phyloP scores from a whole-genome alignment of 163 green algal genomes.

The Scenedesmus sp. region DNA sequence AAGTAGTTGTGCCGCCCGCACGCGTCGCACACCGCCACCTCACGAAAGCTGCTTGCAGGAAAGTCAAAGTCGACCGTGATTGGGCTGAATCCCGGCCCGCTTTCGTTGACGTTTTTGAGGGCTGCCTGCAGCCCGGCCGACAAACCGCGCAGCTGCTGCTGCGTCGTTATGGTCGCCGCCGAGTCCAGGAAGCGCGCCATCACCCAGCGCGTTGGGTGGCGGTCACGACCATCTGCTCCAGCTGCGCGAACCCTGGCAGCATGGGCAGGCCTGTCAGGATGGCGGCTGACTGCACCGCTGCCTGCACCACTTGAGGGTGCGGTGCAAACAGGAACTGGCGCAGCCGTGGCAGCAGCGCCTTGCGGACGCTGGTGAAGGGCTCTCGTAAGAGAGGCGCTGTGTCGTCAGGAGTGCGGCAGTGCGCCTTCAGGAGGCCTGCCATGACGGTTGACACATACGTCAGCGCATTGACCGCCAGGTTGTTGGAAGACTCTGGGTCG shows the following conservation, averaged over 20 bases:
- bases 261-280: not conserved
- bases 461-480: not conserved
- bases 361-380: not conserved
- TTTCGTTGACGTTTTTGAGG: not conserved
- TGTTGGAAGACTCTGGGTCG: not conserved
- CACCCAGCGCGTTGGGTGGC: conserved; percentile 1
- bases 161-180: not conserved
- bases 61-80: conserved; percentile 22
- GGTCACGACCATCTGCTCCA: conserved; percentile 12
- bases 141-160: not conserved
- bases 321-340: not conserved
- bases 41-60: not conserved
- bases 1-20: conserved; percentile 27
- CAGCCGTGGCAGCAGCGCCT: conserved; percentile 1
- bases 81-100: not conserved
- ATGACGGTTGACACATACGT: not conserved
- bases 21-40: conserved; percentile 17
- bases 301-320: not conserved
- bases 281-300: not conserved
- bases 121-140: not conserved
- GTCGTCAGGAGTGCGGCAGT: not conserved
- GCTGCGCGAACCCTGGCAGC: not conserved
- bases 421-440: not conserved
- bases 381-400: not conserved
- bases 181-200: not conserved